Evolutionary conservation across 2,329 filamentous ascomycete species (phyloP), one percentile per base, ranked within the genome.

Genomic region (Ramularia endophylla): DNA sequence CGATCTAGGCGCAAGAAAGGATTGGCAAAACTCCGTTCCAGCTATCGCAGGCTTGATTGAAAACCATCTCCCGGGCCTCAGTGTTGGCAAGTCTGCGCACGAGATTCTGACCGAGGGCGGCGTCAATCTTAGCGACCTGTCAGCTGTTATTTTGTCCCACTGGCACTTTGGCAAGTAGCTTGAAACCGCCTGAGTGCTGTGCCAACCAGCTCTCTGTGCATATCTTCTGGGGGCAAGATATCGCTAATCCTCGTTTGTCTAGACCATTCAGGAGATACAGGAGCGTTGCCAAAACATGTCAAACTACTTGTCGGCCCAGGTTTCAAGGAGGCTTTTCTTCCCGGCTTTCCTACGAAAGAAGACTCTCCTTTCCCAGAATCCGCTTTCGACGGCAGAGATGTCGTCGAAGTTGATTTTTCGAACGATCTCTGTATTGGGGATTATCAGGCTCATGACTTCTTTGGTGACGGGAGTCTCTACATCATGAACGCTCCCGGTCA

Each of bases 291-390:
- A 73, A 0, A 68, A 76, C 40, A 62, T 65, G 1, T 64, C 66
- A 0, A 60, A 52, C 50, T 78, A 1, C 48, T 77, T 19, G 72
- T 76, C 4, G 75, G 74, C 0, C 68, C 73, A 0, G 74, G 74
- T 0, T 71, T 75, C 53, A 69, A 66, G 37, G 44, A 64, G 2
- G 54, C 55, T 0, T 65, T 70, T 47, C 50, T 69, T 3, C 73
- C 73, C 0, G 72, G 69, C 1, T 71, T 63, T 31, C 74, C 74
- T 3, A 41, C 51, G 15, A 34, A 38, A 16, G 34, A 44, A n/a
- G 20, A 45, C 13, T 40, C 39, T 13, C 29, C 19, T 2, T 32
- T 50, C 35, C 37, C 25, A n/a, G 47, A 50, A 32, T 20, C 38
- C 5, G 34, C 17, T 9, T 47, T 50, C 37, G 17, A 27, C 7